These are phyloP conservation scores for Linderina pennispora DNA, from an alignment of 192 early-diverging fungal species.

Conservation along the genomic window DNA sequence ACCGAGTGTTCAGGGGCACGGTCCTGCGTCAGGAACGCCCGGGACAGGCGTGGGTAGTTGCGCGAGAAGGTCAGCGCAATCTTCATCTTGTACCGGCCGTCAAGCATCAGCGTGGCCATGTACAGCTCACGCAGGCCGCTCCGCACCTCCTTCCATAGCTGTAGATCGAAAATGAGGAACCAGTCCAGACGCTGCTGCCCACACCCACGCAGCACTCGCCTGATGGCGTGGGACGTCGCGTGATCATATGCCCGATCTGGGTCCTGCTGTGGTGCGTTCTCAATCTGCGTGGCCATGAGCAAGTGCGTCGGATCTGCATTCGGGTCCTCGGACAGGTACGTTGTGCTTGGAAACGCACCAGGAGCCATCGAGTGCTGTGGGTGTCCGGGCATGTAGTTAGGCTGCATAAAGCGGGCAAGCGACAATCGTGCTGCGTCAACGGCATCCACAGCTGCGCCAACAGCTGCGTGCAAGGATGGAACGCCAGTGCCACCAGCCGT, in stretches of 20 bases:
- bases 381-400: slow-evolving; percentile 7
- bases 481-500: slow-evolving; percentile 10
- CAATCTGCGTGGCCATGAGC: not conserved
- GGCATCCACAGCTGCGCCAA: slow-evolving; percentile 28
- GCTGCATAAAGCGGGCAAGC: slow-evolving; percentile 33
- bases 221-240: slow-evolving; percentile 46
- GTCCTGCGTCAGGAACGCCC: slow-evolving; percentile 76
- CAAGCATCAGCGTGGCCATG: slow-evolving; percentile 74
- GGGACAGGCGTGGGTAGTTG: slow-evolving; percentile 76
- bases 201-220: slow-evolving; percentile 37
- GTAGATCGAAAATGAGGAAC: slow-evolving; percentile 76
- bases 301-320: not conserved
- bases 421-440: slow-evolving; percentile 27
- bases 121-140: slow-evolving; percentile 76
- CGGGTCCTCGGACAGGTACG: not conserved
- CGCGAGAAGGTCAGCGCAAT: slow-evolving; percentile 62
- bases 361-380: slow-evolving; percentile 35
- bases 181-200: slow-evolving; percentile 68
- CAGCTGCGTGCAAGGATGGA: slow-evolving; percentile 33
- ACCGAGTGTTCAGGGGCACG: slow-evolving; percentile 91
- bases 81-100: slow-evolving; percentile 69
- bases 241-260: slow-evolving; percentile 34
- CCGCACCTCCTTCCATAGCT: slow-evolving; percentile 86
- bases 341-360: slow-evolving; percentile 15
- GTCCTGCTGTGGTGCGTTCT: slow-evolving; percentile 7